A percentile compares a stretch with the other conserved stretches of the same genome.
phyloP scores from a whole-genome alignment of 2,329 filamentous ascomycete genomes.

The Neonectria neomacrospora region DNA sequence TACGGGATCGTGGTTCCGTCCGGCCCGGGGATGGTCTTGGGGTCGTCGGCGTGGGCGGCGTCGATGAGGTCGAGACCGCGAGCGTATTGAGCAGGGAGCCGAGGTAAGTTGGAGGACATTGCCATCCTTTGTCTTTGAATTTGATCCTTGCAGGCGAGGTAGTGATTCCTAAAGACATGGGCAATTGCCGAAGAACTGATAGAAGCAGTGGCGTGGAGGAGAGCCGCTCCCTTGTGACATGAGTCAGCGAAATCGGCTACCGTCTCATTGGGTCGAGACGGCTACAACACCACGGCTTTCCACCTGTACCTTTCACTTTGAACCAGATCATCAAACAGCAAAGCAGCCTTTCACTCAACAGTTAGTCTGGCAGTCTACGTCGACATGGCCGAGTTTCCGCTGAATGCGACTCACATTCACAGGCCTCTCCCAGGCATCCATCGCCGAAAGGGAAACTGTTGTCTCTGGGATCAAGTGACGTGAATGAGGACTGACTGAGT shows the following conservation, averaged over 20 bases:
- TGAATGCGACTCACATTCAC: too few relatives aligned
- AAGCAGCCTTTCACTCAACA: neutral
- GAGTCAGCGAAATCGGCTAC: conserved; percentile 39
- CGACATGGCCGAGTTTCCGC: neutral
- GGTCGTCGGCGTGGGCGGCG: conserved; percentile 62
- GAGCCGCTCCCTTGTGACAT: conserved; percentile 32
- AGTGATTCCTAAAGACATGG: neutral
- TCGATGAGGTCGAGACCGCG: conserved; percentile 76
- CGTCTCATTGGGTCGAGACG: conserved; percentile 34
- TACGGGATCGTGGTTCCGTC: conserved; percentile 67
- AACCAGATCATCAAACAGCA: neutral
- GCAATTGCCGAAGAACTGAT: neutral
- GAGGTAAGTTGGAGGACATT: conserved; percentile 40
- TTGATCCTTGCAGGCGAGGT: neutral
- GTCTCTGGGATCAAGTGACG: neutral
- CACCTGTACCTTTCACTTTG: too few relatives aligned
- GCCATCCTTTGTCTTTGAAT: neutral
- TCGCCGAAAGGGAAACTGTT: neutral
- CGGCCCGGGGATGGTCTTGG: conserved; percentile 53
- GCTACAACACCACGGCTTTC: neutral
- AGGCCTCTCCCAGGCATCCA: neutral
- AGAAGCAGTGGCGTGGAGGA: neutral
- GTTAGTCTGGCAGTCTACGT: neutral
- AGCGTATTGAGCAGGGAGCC: conserved; percentile 55
- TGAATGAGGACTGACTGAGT: too few relatives aligned